phyloP scores from a whole-genome alignment of 2,329 filamentous ascomycete species.

The Lecanoromycetidae sp. region DNA sequence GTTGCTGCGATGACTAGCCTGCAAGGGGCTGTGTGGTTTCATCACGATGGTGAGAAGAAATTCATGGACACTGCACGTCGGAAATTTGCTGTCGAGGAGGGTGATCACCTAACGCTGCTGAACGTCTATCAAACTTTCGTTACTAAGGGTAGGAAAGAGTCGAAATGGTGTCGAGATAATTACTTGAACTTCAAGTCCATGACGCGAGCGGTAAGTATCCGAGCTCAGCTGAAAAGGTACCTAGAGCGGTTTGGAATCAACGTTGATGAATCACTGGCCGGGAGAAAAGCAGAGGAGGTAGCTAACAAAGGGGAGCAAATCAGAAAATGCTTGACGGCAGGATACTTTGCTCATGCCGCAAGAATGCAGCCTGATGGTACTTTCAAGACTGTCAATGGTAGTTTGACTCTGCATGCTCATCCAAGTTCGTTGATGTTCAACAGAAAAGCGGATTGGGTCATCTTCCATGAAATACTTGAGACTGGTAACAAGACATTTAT shows the following conservation, averaged over 20 bases:
- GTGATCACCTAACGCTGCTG: constrained; percentile 81
- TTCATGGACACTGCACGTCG: constrained; percentile 60
- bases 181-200: constrained; percentile 78
- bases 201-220: constrained; percentile 69
- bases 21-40: constrained; percentile 71
- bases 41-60: constrained; percentile 65
- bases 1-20: constrained; percentile 91
- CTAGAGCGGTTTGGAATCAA: constrained; percentile 72
- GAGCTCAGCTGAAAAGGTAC: constrained; percentile 74
- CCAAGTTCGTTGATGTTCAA: constrained; percentile 93
- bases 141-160: constrained; percentile 67
- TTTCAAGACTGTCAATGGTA: constrained; percentile 73
- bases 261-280: constrained; percentile 47
- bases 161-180: constrained; percentile 78
- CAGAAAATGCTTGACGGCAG: constrained; percentile 69
- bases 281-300: constrained; percentile 23
- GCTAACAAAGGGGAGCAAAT: constrained; percentile 58
- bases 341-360: constrained; percentile 87
- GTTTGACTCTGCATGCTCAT: constrained; percentile 69
- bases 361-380: constrained; percentile 88
- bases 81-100: constrained; percentile 83
- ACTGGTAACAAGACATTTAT: constrained; percentile 82
- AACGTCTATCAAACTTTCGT: constrained; percentile 90
- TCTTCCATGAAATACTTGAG: constrained; percentile 90
- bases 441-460: constrained; percentile 88